phyloP scores from a whole-genome alignment of 176 grass and related monocot genomes.

The Aegilops sharonensis region DNA sequence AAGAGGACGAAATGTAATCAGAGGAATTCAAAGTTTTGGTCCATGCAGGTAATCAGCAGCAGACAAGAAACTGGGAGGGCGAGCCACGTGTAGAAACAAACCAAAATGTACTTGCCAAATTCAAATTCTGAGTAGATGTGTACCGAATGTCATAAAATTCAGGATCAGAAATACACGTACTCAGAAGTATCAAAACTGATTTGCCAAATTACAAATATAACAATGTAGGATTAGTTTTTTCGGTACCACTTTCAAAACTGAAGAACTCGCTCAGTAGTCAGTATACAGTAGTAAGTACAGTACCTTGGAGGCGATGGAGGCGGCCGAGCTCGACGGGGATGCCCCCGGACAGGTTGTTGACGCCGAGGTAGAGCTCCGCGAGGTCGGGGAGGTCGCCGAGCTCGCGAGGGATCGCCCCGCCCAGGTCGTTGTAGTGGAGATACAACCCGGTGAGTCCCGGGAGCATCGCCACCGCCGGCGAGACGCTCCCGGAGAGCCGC shows the following conservation, averaged over 20 bases:
- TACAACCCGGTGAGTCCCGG: slow-evolving; percentile 59
- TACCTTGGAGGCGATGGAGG: slow-evolving; percentile 69
- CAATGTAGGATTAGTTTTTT: background rate
- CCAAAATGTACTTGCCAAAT: background rate
- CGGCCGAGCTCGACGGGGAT: slow-evolving; percentile 58
- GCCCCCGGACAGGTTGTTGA: slow-evolving; percentile 58
- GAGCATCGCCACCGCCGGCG: slow-evolving; percentile 54
- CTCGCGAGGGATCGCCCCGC: slow-evolving; percentile 53
- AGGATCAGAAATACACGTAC: background rate
- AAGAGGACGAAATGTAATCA: slow-evolving; percentile 8
- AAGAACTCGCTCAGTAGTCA: background rate
- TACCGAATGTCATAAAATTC: background rate
- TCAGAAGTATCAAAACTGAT: background rate
- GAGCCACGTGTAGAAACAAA: background rate
- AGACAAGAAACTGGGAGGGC: background rate
- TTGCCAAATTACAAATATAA: background rate
- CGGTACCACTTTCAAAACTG: background rate
- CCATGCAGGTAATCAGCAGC: background rate
- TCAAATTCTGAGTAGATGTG: background rate
- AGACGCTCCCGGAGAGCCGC: slow-evolving; percentile 52
- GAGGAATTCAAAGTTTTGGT: slow-evolving; percentile 20
- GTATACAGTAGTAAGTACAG: background rate
- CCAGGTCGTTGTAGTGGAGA: slow-evolving; percentile 70
- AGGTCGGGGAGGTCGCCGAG: slow-evolving; percentile 43
- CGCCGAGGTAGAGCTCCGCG: slow-evolving; percentile 67